phyloP scores from a whole-genome alignment of 2,329 filamentous ascomycete species.

The Phialemoniopsis sp. region DNA sequence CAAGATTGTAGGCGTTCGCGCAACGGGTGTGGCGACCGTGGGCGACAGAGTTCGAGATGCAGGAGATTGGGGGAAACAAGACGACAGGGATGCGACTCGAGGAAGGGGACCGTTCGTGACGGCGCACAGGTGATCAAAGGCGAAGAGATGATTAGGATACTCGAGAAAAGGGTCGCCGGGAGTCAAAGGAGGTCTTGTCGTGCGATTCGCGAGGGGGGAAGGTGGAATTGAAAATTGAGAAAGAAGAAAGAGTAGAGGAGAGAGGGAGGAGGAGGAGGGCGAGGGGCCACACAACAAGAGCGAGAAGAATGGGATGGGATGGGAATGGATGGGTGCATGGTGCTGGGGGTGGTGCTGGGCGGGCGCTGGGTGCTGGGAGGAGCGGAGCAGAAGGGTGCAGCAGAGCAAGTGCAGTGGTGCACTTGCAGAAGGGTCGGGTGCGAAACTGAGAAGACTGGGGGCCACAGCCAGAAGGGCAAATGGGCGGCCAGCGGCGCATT shows the following conservation, averaged over 20 bases:
- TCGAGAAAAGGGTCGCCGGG: conserved; percentile 8
- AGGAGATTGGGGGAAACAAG: conserved; percentile 14
- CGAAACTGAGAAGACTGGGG: background rate
- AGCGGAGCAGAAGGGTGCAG: conserved; percentile 9
- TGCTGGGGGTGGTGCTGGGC: conserved; percentile 5
- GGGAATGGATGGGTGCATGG: conserved; percentile 4
- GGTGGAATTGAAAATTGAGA: conserved; percentile 15
- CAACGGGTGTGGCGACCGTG: conserved; percentile 12
- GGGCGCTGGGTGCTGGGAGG: conserved; percentile 9
- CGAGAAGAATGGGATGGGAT: conserved; percentile 5
- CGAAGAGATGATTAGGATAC: conserved; percentile 6
- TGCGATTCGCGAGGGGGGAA: conserved; percentile 14
- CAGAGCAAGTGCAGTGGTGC: conserved; percentile 1
- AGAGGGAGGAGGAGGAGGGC: conserved; percentile 14
- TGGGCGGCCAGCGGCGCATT: too few species aligned
- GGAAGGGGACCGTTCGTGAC: conserved; percentile 4
- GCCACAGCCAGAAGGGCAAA: too few species aligned
- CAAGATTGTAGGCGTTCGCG: background rate
- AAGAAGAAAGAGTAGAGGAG: conserved; percentile 14
- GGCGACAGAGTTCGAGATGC: conserved; percentile 12
- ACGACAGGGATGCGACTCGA: conserved; percentile 18
- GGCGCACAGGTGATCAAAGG: background rate
- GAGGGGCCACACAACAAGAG: conserved; percentile 15
- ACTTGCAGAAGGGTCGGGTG: background rate
- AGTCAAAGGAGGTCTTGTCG: conserved; percentile 1